These are phyloP conservation scores for Coccomyxa sp. DNA, from an alignment of 139 green algal species.

Conservation along the genomic window DNA sequence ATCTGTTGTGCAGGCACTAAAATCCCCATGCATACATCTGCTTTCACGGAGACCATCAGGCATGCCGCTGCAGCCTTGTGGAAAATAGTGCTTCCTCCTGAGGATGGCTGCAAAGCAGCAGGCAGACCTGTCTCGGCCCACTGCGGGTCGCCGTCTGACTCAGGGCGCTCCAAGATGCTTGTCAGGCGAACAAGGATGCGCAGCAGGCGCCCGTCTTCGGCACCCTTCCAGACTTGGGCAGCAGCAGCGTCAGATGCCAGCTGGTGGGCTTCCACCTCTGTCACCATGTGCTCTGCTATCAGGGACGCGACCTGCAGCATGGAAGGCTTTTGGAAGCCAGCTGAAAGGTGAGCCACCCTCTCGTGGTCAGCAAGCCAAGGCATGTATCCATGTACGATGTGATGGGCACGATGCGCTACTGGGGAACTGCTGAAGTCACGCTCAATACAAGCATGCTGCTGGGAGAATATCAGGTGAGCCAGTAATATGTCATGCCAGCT, in stretches of 20 bases:
- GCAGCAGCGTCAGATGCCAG: conserved; percentile 50
- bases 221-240: conserved; percentile 71
- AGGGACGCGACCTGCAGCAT: conserved; percentile 46
- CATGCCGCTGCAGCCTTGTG: too few relatives aligned
- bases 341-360: too few relatives aligned
- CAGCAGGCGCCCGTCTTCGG: conserved; percentile 85
- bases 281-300: conserved; percentile 71
- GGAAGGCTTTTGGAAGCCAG: too few relatives aligned
- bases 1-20: neutral
- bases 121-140: conserved; percentile 54
- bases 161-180: conserved; percentile 68
- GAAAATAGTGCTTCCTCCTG: too few relatives aligned
- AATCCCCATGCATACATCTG: neutral
- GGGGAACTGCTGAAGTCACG: too few relatives aligned
- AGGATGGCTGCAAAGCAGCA: neutral
- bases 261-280: conserved; percentile 53
- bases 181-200: conserved; percentile 79
- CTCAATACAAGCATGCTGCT: too few relatives aligned
- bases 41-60: neutral
- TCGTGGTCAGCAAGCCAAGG: too few relatives aligned
- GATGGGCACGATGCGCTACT: too few relatives aligned
- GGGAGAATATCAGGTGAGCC: too few relatives aligned
- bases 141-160: conserved; percentile 43
- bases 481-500: too few relatives aligned
- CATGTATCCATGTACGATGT: too few relatives aligned